Percentiles rank a stretch among this genome's conserved stretches.
Evolutionary conservation across 169 alveolate species (phyloP).

Genomic region (Plasmodium gaboni): DNA sequence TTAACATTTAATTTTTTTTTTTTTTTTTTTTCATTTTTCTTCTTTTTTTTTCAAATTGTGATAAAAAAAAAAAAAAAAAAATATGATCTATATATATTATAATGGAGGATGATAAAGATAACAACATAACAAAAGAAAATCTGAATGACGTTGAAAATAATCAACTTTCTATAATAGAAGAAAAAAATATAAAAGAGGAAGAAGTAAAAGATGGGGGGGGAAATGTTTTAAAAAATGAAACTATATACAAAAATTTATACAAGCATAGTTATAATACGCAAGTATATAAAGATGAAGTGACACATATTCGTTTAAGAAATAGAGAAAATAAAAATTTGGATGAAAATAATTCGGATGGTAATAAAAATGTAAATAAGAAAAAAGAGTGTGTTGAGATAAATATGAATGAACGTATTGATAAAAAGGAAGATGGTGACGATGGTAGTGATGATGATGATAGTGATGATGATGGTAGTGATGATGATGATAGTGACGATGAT

Average conservation of each 20-base stretch:
- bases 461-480: not conserved
- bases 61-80: not conserved
- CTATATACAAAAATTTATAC: conserved; percentile 13
- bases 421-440: not conserved
- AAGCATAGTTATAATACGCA: conserved; percentile 23
- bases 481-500: not conserved
- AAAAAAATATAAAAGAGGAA: not conserved
- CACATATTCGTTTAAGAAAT: conserved; percentile 7
- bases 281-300: conserved; percentile 18
- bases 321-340: conserved; percentile 17
- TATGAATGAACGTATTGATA: not conserved
- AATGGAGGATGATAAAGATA: not conserved
- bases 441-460: not conserved
- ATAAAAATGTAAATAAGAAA: not conserved
- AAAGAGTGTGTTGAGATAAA: not conserved
- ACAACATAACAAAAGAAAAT: not conserved
- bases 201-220: not conserved
- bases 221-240: conserved; percentile 1
- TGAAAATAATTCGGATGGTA: not conserved
- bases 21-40: too few species aligned
- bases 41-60: too few species aligned
- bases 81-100: too few species aligned
- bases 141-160: not conserved
- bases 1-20: too few species aligned
- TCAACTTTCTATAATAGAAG: not conserved